Evolutionary conservation across 1,284 basidiomycete species (phyloP).

Genomic region (Malassezia arunalokei): DNA sequence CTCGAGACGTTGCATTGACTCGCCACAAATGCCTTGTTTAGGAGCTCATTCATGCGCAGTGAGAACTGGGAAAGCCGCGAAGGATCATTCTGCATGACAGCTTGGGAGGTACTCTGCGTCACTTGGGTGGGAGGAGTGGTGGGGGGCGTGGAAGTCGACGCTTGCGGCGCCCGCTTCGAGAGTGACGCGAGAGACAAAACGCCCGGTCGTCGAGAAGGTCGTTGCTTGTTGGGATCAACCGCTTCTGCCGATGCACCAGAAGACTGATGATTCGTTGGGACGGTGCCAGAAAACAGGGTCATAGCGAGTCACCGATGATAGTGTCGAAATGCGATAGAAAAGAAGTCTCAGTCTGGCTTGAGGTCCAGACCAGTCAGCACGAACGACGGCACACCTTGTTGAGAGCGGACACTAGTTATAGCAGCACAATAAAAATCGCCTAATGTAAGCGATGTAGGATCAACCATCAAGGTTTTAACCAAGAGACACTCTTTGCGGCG

Average conservation of each 20-base stretch:
- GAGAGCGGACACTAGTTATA: background rate
- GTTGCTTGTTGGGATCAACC: background rate
- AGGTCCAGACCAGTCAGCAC: conserved; percentile 2
- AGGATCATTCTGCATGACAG: conserved; percentile 17
- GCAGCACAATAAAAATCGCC: background rate
- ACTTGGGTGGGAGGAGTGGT: background rate
- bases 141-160: background rate
- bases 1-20: conserved; percentile 2
- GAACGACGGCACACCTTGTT: background rate
- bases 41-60: conserved; percentile 37
- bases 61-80: conserved; percentile 39
- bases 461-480: conserved; percentile 1
- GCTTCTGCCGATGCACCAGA: background rate
- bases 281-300: background rate
- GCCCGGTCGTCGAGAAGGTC: conserved; percentile 4
- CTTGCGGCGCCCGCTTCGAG: background rate
- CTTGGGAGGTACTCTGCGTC: background rate
- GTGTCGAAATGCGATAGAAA: background rate
- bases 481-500: background rate
- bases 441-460: background rate
- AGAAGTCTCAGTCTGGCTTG: conserved; percentile 6
- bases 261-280: background rate
- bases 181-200: conserved; percentile 6
- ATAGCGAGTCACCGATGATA: background rate
- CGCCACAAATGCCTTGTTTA: conserved; percentile 39